These are phyloP conservation scores for Discostella stelligera DNA, from an alignment of 352 stramenopile species.

Conservation along the genomic window DNA sequence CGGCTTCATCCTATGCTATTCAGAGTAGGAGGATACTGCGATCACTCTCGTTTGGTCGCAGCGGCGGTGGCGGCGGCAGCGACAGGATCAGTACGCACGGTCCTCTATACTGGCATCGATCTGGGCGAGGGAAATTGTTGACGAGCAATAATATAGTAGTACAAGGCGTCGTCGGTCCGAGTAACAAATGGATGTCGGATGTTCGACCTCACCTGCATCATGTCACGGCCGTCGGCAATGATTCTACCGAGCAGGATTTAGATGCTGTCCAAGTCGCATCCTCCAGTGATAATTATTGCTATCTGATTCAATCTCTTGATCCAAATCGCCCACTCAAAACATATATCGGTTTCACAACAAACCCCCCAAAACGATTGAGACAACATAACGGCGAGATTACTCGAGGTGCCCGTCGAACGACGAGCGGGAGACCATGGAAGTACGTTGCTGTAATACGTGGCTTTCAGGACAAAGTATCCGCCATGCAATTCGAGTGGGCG, in stretches of 20 bases:
- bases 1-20: neutral
- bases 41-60: neutral
- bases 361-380: constrained; percentile 65
- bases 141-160: neutral
- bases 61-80: neutral
- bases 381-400: constrained; percentile 81
- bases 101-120: neutral
- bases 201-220: neutral
- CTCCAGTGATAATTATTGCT: constrained; percentile 68
- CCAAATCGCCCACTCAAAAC: constrained; percentile 71
- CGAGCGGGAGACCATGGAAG: constrained; percentile 75
- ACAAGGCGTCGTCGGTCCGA: neutral
- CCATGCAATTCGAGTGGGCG: constrained; percentile 85
- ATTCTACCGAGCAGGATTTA: neutral
- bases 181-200: neutral
- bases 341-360: constrained; percentile 80
- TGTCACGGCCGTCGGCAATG: neutral
- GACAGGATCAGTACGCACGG: neutral
- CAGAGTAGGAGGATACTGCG: neutral
- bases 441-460: constrained; percentile 76
- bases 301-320: constrained; percentile 70
- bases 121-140: neutral
- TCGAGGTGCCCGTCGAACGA: constrained; percentile 71
- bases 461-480: constrained; percentile 80
- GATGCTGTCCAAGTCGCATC: neutral